Percentiles rank a stretch among this genome's conserved stretches.
Conservation (phyloP, 2,329 filamentous ascomycete genomes). For the Aureobasidium sp. region DNA sequence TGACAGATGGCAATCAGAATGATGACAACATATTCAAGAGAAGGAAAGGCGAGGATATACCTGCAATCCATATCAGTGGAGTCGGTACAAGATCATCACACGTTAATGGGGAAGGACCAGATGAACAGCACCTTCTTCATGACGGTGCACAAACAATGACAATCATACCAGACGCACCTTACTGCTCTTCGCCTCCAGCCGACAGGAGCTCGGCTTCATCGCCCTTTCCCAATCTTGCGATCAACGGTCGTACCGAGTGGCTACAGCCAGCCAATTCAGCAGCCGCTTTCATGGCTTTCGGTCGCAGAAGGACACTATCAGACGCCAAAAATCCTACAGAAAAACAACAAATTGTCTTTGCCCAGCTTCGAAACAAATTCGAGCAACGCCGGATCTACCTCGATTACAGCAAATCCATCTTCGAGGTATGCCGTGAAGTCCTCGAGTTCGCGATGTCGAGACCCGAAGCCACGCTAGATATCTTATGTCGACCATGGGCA, state of each 20-base stretch:
- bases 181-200: not conserved
- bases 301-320: not conserved
- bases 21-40: conserved; percentile 1
- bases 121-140: not conserved
- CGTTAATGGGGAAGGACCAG: not conserved
- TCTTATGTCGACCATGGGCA: conserved; percentile 16
- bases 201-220: not conserved
- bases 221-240: not conserved
- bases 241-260: not conserved
- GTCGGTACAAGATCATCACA: not conserved
- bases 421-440: conserved; percentile 16
- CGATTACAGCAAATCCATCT: conserved; percentile 15
- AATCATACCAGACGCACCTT: not conserved
- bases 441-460: conserved; percentile 11
- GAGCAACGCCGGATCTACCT: conserved; percentile 8
- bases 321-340: not conserved
- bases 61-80: not conserved
- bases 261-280: not conserved
- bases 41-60: not conserved
- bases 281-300: not conserved
- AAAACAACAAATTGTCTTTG: not conserved
- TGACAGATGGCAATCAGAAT: not conserved
- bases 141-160: not conserved
- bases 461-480: conserved; percentile 7
- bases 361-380: not conserved